Evolutionary conservation across 352 stramenopile species (phyloP), one percentile per base, ranked within the genome.

Genomic region (Phytophthora lateralis): DNA sequence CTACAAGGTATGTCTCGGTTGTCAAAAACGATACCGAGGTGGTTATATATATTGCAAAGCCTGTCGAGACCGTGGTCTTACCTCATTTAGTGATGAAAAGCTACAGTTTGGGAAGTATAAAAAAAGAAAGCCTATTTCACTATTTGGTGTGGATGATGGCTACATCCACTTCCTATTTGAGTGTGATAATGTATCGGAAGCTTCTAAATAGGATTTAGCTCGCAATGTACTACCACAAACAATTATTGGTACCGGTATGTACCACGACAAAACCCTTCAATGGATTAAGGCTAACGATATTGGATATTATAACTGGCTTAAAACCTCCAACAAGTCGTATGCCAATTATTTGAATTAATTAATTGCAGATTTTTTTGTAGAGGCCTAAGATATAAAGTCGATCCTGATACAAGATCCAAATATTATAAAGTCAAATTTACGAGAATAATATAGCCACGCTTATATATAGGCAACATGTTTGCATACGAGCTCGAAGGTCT

Each of bases 311-410:
- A 24, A 24, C n/a, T n/a, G n/a, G n/a, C n/a, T n/a, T n/a, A 24
- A 24, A 24, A 24, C 1, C 21, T 24, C 21, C 21, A 9, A 56
- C 35, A 56, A 14, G 27, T 1, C 47, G 0, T 39, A 6, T 5
- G 39, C n/a, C 39, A 46, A 29, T 3, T 46, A 46, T 46, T 29
- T 46, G 14, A 52, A 52, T 55, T 47, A 55, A 37, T 55, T 55
- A 55, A 55, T 55, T 55, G 46, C n/a, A 8, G 27, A 51, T 34
- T 39, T n/a, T 39, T 39, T 38, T 51, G 27, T 47, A 32, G 17
- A 10, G 15, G 35, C 12, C 15, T 47, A 56, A 39, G 35, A 58
- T 58, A 58, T 58, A 58, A 58, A 49, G 38, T 58, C 38, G 38
- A 58, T 45, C 35, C 35, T 41, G 35, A 41, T n/a, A 41, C 35